Base-by-base conservation (phyloP, 768 basidiomycete species). In the Lactifluus hygrophoroides region DNA sequence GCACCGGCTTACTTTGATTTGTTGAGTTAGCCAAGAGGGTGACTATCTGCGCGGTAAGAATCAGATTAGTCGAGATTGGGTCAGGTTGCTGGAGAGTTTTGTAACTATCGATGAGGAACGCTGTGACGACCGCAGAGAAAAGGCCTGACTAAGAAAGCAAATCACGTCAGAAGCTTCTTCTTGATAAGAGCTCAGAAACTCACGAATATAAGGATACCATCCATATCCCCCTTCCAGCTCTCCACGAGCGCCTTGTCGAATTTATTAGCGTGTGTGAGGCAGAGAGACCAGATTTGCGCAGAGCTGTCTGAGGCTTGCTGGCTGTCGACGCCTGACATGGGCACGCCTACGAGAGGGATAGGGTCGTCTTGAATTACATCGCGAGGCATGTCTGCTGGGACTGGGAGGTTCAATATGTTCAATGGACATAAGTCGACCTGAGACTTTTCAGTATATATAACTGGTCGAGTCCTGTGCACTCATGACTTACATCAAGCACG, bases 161-260 rank as follows among this genome's bases (percentile, higher is more conserved):
- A 28, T 21, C 11, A n/a, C 10, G 34, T 53, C 32, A 48, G 32
- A 42, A 25, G 37, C 37, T 21, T 35, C 17, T 3, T 17, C 2
- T 2, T 37, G 19, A 23, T 23, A n/a, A 17, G 34, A 8, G 43
- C 1, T 37, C 19, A 8, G 6, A 47, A 35, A 46, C 55, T 5
- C 45, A 63, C 63, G 38, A 64, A 64, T 34, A 64, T 63, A 23
- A 64, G 61, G 25, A 63, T 64, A 17, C 63, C 61, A 14, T 64
- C 63, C 55, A 57, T 63, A 23, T 64, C 55, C 17, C 61, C 61
- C 37, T 57, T 63, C 61, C 60, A 61, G 17, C 30, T 48, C 46
- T 59, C 60, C 6, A 61, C 57, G 23, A 61, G 51, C 9, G 34
- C 57, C 14, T 32, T 47, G 32, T 61, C 60, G 17, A 51, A 46